These are phyloP conservation scores for Russula lepida DNA, from an alignment of 768 basidiomycete species.

Conservation along the genomic window DNA sequence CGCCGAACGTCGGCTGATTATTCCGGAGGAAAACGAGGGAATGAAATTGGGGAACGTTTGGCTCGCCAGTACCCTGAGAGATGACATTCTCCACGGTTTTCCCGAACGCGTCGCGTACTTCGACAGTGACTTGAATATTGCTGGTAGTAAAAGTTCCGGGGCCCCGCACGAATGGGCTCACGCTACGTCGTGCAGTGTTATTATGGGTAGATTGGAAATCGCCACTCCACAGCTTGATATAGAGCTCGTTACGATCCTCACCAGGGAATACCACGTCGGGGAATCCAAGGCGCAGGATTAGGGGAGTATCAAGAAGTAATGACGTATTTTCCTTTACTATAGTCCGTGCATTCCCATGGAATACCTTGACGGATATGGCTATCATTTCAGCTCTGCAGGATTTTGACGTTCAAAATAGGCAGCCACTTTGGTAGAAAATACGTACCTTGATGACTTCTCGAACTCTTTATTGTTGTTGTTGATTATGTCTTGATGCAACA, in stretches of 20 bases:
- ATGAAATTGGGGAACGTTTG: conserved; percentile 67
- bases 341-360: conserved; percentile 70
- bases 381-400: conserved; percentile 72
- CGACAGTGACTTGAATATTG: conserved; percentile 86
- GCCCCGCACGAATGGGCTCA: conserved; percentile 51
- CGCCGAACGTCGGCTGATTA: conserved; percentile 85
- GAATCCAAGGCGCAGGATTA: conserved; percentile 84
- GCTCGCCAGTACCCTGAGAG: conserved; percentile 80
- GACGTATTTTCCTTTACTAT: conserved; percentile 81
- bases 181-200: conserved; percentile 44
- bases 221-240: conserved; percentile 93
- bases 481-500: conserved; percentile 93
- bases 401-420: not conserved
- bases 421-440: conserved; percentile 2
- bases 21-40: conserved; percentile 89
- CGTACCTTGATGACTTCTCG: conserved; percentile 73
- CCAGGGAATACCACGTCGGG: conserved; percentile 95
- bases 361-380: conserved; percentile 76
- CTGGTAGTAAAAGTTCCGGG: conserved; percentile 46
- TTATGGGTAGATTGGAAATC: conserved; percentile 60
- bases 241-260: conserved; percentile 87
- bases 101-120: conserved; percentile 73
- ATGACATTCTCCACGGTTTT: conserved; percentile 60
- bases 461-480: conserved; percentile 68
- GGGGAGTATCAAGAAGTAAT: conserved; percentile 69